Conservation (phyloP, 2,329 filamentous ascomycete genomes). For the Sodiomyces alkalinus region DNA sequence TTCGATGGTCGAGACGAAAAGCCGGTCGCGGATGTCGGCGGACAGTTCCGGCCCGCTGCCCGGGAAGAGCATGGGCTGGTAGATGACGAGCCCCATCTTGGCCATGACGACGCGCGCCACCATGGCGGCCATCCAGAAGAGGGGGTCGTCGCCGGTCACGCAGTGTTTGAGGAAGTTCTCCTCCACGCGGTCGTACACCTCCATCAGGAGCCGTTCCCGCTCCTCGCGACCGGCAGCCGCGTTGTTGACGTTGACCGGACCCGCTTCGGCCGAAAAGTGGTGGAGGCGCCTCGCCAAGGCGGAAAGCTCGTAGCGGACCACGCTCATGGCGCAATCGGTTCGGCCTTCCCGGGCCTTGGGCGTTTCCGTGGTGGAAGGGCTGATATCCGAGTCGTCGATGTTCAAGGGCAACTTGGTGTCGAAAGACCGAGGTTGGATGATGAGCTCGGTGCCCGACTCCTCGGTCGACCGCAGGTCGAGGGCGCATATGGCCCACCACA, state of each 20-base stretch:
- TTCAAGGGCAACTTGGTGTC: constrained; percentile 35
- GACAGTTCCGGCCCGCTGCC: constrained; percentile 40
- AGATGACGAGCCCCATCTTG: constrained; percentile 64
- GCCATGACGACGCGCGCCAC: constrained; percentile 57
- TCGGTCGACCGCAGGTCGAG: constrained; percentile 41
- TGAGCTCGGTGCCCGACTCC: constrained; percentile 32
- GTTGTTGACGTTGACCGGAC: constrained; percentile 14
- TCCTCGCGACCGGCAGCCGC: constrained; percentile 17
- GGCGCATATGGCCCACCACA: constrained; percentile 46
- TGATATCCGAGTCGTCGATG: constrained; percentile 32
- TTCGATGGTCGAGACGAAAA: constrained; percentile 59
- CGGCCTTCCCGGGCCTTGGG: constrained; percentile 32
- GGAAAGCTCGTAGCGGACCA: constrained; percentile 38
- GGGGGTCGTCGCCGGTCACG: constrained; percentile 29
- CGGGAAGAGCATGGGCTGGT: constrained; percentile 55
- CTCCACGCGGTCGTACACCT: constrained; percentile 37
- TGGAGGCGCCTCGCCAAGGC: constrained; percentile 20
- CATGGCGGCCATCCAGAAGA: constrained; percentile 56
- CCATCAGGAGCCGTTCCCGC: constrained; percentile 30
- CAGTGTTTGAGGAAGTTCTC: constrained; percentile 34
- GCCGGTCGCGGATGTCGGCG: constrained; percentile 47
- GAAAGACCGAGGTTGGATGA: constrained; percentile 23
- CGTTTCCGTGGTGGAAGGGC: constrained; percentile 27
- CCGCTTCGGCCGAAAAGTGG: constrained; percentile 17
- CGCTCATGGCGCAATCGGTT: constrained; percentile 33